Evolutionary conservation across 768 basidiomycete species (phyloP).

Genomic region (Mycena alexandri): DNA sequence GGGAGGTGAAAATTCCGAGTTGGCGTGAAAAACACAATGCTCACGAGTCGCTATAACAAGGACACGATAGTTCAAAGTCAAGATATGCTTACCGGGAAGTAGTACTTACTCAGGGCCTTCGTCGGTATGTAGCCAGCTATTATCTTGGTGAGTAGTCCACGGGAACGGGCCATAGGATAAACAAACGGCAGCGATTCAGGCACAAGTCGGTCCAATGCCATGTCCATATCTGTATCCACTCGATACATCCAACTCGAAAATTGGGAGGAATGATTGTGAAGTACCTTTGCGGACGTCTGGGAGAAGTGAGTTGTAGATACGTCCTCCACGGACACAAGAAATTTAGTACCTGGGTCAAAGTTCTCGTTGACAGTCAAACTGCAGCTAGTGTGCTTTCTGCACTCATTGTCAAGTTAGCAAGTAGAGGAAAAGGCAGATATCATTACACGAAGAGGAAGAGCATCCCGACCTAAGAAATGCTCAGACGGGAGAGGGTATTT

Average conservation of each 20-base stretch:
- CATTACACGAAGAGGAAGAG: constrained; percentile 87
- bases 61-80: constrained; percentile 18
- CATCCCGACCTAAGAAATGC: constrained; percentile 76
- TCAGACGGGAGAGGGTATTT: background rate
- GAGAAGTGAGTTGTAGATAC: constrained; percentile 4
- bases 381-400: constrained; percentile 76
- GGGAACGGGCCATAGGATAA: background rate
- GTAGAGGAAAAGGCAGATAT: constrained; percentile 40
- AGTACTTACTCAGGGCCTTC: constrained; percentile 89
- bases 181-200: constrained; percentile 78
- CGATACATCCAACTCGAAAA: background rate
- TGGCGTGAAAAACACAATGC: constrained; percentile 36
- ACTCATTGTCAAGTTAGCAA: constrained; percentile 19
- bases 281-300: constrained; percentile 53
- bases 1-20: background rate
- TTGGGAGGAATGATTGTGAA: constrained; percentile 7
- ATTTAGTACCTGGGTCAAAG: constrained; percentile 74
- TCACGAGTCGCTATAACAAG: constrained; percentile 76
- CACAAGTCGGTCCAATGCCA: constrained; percentile 91
- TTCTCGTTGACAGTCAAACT: constrained; percentile 92
- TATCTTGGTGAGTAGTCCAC: background rate
- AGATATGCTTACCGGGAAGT: constrained; percentile 10
- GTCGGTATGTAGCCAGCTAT: constrained; percentile 80
- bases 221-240: constrained; percentile 82
- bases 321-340: background rate